Conservation (phyloP, 495 filamentous ascomycete species). For the Alectoria sarmentosa region DNA sequence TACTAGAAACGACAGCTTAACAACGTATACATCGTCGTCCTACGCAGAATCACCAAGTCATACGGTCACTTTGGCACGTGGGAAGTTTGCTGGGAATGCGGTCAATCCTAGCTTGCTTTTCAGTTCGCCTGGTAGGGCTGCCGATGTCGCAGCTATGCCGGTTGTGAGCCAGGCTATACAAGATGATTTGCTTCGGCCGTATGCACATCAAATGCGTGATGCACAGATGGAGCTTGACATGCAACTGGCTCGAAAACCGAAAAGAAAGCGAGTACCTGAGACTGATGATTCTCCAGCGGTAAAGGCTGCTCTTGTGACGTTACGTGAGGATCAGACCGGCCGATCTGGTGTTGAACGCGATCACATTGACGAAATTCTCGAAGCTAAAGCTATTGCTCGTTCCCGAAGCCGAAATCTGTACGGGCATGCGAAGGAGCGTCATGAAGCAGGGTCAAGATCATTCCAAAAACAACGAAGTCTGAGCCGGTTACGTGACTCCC, state of each 20-base stretch:
- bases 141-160: conserved; percentile 37
- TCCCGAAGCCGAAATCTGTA: conserved; percentile 15
- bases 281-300: conserved; percentile 32
- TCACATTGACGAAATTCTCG: conserved; percentile 38
- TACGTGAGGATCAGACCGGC: conserved; percentile 29
- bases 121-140: conserved; percentile 44
- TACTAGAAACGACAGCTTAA: conserved; percentile 6
- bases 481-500: conserved; percentile 3
- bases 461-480: conserved; percentile 6
- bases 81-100: conserved; percentile 19
- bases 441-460: neutral
- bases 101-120: conserved; percentile 51
- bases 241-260: conserved; percentile 33
- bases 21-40: neutral
- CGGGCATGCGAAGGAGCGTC: conserved; percentile 5
- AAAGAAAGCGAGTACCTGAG: conserved; percentile 24
- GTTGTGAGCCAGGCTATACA: conserved; percentile 30
- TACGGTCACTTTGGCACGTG: conserved; percentile 9
- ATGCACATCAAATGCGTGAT: conserved; percentile 53
- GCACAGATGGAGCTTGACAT: conserved; percentile 46
- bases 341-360: conserved; percentile 56
- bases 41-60: conserved; percentile 2
- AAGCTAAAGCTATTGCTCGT: conserved; percentile 14
- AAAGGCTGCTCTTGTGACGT: conserved; percentile 31
- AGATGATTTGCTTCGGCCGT: conserved; percentile 42